Evolutionary conservation across 2,329 filamentous ascomycete species (phyloP).

Genomic region (Nigrospora sphaerica): DNA sequence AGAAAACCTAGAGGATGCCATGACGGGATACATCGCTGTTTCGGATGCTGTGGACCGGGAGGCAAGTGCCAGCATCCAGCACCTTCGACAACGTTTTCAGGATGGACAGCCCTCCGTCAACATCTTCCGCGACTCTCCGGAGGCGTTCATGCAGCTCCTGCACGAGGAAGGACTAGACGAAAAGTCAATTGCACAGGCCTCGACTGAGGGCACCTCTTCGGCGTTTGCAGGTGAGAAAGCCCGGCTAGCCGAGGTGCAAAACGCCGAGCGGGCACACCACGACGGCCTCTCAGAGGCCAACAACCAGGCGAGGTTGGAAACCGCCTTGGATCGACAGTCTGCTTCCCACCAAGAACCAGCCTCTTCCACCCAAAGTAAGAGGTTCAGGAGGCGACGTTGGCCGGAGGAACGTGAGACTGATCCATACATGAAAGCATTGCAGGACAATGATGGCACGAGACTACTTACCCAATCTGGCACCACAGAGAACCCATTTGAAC

Average conservation of each 20-base stretch:
- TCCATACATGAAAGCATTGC: slow-evolving; percentile 34
- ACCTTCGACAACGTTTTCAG: slow-evolving; percentile 10
- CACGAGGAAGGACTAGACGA: neutral
- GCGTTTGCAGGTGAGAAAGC: slow-evolving; percentile 4
- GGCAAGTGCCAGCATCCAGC: slow-evolving; percentile 7
- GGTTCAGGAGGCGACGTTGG: slow-evolving; percentile 2
- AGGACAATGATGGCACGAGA: slow-evolving; percentile 15
- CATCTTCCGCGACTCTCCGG: neutral
- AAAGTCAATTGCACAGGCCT: neutral
- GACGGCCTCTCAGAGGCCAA: slow-evolving; percentile 13
- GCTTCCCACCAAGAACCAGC: slow-evolving; percentile 9
- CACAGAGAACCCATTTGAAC: no score
- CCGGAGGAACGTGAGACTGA: slow-evolving; percentile 20
- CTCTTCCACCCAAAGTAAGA: slow-evolving; percentile 2
- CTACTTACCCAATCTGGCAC: no score
- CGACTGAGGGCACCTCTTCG: neutral
- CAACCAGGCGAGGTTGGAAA: slow-evolving; percentile 14
- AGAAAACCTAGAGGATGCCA: slow-evolving; percentile 19
- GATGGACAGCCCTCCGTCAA: neutral
- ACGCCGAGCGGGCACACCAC: slow-evolving; percentile 14
- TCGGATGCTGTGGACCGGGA: slow-evolving; percentile 19
- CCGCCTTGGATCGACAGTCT: slow-evolving; percentile 19
- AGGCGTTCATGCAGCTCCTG: neutral
- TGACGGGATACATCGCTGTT: slow-evolving; percentile 19
- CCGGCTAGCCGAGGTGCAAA: slow-evolving; percentile 10